These are phyloP conservation scores for Clonostachys rosea DNA, from an alignment of 2,329 filamentous ascomycete species.

Conservation along the genomic window DNA sequence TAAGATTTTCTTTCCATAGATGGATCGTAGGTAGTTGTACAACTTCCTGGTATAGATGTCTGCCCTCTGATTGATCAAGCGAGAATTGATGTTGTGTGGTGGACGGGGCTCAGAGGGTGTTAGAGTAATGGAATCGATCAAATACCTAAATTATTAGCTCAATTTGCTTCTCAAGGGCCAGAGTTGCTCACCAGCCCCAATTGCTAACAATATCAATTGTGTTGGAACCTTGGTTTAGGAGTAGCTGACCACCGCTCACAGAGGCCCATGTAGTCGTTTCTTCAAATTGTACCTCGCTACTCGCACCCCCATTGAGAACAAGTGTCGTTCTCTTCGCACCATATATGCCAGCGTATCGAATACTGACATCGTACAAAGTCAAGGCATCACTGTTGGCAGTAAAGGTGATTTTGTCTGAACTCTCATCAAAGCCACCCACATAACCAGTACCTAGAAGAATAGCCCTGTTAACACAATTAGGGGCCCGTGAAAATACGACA, in stretches of 20 bases:
- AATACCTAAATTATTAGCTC: slow-evolving; percentile 12
- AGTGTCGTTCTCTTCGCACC: slow-evolving; percentile 38
- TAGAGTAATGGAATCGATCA: slow-evolving; percentile 36
- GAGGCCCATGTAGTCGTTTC: slow-evolving; percentile 29
- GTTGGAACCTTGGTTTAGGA: slow-evolving; percentile 35
- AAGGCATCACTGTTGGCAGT: slow-evolving; percentile 18
- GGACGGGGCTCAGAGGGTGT: slow-evolving; percentile 23
- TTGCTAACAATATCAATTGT: slow-evolving; percentile 38
- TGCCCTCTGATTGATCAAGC: slow-evolving; percentile 29
- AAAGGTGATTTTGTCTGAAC: slow-evolving; percentile 37
- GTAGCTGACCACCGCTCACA: slow-evolving; percentile 34
- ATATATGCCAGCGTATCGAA: slow-evolving; percentile 37
- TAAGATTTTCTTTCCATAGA: slow-evolving; percentile 40
- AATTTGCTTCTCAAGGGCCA: too few relatives aligned
- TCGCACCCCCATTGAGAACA: slow-evolving; percentile 33
- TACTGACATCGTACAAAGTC: slow-evolving; percentile 31
- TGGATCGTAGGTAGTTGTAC: slow-evolving; percentile 32
- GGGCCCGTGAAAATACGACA: background rate
- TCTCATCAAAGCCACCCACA: slow-evolving; percentile 36
- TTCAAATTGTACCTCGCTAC: slow-evolving; percentile 31
- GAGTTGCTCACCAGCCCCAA: slow-evolving; percentile 32
- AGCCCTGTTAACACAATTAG: too few relatives aligned
- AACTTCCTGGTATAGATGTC: slow-evolving; percentile 27
- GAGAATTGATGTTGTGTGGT: slow-evolving; percentile 29
- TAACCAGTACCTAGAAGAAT: slow-evolving; percentile 33